Conservation (phyloP, 352 stramenopile species). For the Saprolegnia parasitica region DNA sequence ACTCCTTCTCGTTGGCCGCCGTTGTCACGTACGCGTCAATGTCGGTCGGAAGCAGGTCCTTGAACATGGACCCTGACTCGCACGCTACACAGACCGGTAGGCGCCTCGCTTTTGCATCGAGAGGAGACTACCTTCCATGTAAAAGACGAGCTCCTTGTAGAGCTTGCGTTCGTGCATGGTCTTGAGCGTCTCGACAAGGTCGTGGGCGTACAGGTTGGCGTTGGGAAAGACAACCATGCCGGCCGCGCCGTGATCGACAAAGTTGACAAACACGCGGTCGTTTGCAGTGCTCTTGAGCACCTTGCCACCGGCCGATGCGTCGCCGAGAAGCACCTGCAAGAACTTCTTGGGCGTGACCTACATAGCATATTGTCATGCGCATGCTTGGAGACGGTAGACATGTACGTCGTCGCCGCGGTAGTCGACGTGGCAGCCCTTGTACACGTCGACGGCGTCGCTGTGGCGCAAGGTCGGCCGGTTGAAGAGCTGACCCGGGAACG, state of each 20-base stretch:
- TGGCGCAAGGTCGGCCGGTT: constrained; percentile 67
- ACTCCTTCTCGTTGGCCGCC: constrained; percentile 82
- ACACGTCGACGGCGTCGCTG: constrained; percentile 70
- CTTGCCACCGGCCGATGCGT: constrained; percentile 60
- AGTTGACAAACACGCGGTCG: constrained; percentile 91
- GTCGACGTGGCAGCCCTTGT: constrained; percentile 76
- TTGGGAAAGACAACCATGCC: constrained; percentile 81
- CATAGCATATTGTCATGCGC: no score
- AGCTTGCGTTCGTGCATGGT: constrained; percentile 78
- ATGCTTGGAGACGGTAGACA: not conserved
- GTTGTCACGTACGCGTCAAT: constrained; percentile 88
- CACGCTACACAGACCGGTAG: constrained; percentile 48
- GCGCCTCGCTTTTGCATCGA: not conserved
- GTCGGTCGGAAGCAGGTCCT: constrained; percentile 56
- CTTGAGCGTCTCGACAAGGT: constrained; percentile 61
- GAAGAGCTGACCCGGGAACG: constrained; percentile 84
- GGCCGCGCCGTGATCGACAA: constrained; percentile 86
- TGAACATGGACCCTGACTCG: constrained; percentile 90
- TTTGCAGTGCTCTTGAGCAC: constrained; percentile 78
- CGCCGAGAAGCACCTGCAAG: constrained; percentile 78
- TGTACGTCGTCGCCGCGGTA: constrained; percentile 56
- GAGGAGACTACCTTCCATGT: constrained; percentile 66
- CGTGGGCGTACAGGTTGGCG: constrained; percentile 63
- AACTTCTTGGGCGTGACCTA: constrained; percentile 82
- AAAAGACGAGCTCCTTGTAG: constrained; percentile 90